Conservation (phyloP, 192 early-diverging fungal species). For the Dissophora ornata region DNA sequence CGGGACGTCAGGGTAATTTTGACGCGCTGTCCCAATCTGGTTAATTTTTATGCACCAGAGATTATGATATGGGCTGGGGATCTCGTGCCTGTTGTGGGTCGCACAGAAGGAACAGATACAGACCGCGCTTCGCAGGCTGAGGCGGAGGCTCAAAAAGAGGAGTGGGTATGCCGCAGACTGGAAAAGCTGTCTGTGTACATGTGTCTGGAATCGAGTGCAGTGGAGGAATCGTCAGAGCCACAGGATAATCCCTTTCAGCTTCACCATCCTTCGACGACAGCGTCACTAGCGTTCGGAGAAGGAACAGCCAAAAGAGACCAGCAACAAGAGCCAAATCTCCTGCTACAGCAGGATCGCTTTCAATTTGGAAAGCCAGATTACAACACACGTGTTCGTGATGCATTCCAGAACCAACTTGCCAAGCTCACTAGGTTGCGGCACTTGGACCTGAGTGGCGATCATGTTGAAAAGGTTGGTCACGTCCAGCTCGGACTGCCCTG, state of each 20-base stretch:
- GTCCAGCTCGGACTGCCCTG: constrained; percentile 30
- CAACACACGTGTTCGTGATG: neutral
- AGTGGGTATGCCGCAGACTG: constrained; percentile 22
- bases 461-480: constrained; percentile 23
- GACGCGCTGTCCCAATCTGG: constrained; percentile 24
- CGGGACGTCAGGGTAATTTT: constrained; percentile 20
- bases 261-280: neutral
- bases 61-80: constrained; percentile 35
- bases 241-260: neutral
- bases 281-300: neutral
- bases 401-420: constrained; percentile 17
- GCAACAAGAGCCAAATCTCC: neutral
- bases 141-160: neutral
- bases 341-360: neutral
- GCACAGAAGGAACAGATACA: neutral
- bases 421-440: constrained; percentile 10
- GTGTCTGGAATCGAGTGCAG: constrained; percentile 8
- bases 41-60: constrained; percentile 27
- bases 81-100: constrained; percentile 5
- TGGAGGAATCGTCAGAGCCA: neutral
- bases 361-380: too few species aligned
- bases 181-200: constrained; percentile 24
- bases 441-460: constrained; percentile 35
- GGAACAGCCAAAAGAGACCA: neutral
- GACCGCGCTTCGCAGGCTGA: neutral